Conservation (phyloP, 768 basidiomycete genomes). For the Boletales sp. region DNA sequence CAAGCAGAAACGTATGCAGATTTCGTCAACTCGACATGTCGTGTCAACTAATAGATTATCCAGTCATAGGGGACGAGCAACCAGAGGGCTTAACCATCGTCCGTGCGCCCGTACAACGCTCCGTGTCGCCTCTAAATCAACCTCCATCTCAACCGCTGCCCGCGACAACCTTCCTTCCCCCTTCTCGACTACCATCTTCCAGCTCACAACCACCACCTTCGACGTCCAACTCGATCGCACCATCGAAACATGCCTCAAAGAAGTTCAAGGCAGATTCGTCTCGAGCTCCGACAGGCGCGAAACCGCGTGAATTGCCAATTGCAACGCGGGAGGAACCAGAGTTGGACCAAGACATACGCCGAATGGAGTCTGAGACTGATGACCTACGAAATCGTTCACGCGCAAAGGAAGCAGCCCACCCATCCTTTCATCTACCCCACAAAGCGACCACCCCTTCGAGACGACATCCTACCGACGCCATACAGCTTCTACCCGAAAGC, state of each 20-base stretch:
- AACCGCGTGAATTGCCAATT: slow-evolving; percentile 33
- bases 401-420: slow-evolving; percentile 40
- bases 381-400: slow-evolving; percentile 57
- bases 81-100: slow-evolving; percentile 64
- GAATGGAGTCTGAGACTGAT: slow-evolving; percentile 71
- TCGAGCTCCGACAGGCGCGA: slow-evolving; percentile 31
- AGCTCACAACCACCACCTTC: slow-evolving; percentile 25
- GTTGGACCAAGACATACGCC: slow-evolving; percentile 65
- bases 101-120: slow-evolving; percentile 43
- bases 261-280: slow-evolving; percentile 50
- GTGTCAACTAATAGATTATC: slow-evolving; percentile 17
- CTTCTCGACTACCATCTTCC: slow-evolving; percentile 26
- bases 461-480: slow-evolving; percentile 41
- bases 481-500: slow-evolving; percentile 46
- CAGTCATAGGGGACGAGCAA: slow-evolving; percentile 60
- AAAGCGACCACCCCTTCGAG: slow-evolving; percentile 26
- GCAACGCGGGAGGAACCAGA: slow-evolving; percentile 46
- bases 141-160: slow-evolving; percentile 30
- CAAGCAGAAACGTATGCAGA: slow-evolving; percentile 62
- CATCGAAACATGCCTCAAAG: slow-evolving; percentile 52
- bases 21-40: slow-evolving; percentile 1
- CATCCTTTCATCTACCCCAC: slow-evolving; percentile 38
- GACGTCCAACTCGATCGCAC: slow-evolving; percentile 16
- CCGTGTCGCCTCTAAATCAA: slow-evolving; percentile 27
- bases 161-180: slow-evolving; percentile 19